Conservation (phyloP, 1,284 basidiomycete genomes). For the Boletus smithii region DNA sequence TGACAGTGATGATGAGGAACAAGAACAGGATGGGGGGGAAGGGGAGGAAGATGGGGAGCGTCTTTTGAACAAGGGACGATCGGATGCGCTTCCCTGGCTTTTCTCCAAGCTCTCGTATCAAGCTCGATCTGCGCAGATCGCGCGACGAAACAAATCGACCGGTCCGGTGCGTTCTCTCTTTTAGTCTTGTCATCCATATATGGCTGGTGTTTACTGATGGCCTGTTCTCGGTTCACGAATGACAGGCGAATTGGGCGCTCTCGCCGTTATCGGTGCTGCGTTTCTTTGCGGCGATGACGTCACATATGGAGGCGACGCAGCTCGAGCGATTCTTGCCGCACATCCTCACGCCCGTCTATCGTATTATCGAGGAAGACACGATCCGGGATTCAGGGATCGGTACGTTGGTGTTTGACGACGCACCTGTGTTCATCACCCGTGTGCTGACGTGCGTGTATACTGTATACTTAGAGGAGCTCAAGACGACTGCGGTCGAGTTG, state of each 20-base stretch:
- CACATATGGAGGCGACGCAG: constrained; percentile 56
- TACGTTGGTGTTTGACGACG: constrained; percentile 38
- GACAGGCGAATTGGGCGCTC: constrained; percentile 67
- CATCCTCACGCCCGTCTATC: constrained; percentile 83
- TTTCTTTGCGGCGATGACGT: constrained; percentile 93
- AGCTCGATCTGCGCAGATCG: constrained; percentile 70
- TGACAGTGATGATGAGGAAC: constrained; percentile 3
- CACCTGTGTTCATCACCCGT: neutral
- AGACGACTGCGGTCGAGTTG: constrained; percentile 79
- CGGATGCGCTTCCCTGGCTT: constrained; percentile 82
- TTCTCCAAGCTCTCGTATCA: constrained; percentile 94
- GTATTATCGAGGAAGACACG: constrained; percentile 82
- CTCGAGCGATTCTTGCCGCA: constrained; percentile 77
- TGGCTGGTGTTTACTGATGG: neutral
- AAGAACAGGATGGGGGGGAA: constrained; percentile 20
- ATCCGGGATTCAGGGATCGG: constrained; percentile 77
- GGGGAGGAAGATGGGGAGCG: constrained; percentile 26
- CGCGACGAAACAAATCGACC: constrained; percentile 53
- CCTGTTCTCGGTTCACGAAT: too few relatives aligned
- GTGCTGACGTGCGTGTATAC: neutral
- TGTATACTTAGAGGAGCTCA: constrained; percentile 69
- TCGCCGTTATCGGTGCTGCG: constrained; percentile 79
- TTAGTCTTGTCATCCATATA: too few relatives aligned
- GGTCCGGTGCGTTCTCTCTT: constrained; percentile 41
- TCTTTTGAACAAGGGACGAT: constrained; percentile 28